These are phyloP conservation scores for Dryas integrifolia DNA, from an alignment of 331 rosid genomes.

Conservation along the genomic window DNA sequence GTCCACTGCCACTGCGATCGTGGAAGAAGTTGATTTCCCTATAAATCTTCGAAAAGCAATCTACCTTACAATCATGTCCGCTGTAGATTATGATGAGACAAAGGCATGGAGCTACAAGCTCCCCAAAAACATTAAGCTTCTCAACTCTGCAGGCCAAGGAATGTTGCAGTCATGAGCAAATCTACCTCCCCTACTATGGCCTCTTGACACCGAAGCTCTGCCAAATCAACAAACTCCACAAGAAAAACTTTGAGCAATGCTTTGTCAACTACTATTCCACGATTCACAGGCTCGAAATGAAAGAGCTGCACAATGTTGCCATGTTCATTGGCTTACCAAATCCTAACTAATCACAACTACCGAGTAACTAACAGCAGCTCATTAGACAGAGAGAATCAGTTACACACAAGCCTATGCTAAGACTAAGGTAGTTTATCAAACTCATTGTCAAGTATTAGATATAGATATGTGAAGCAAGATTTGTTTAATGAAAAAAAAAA, in stretches of 20 bases:
- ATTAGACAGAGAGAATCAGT: too few species aligned
- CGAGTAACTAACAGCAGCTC: too few species aligned
- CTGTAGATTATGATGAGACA: conserved; percentile 82
- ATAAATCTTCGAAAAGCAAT: conserved; percentile 78
- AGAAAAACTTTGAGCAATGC: conserved; percentile 88
- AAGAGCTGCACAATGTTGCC: conserved; percentile 74
- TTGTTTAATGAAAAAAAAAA: too few species aligned
- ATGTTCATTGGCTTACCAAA: conserved; percentile 44
- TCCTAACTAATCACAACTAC: too few species aligned
- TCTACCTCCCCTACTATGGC: conserved; percentile 88
- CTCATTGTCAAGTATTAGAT: too few species aligned
- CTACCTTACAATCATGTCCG: conserved; percentile 80
- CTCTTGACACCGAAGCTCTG: conserved; percentile 88
- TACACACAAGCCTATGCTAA: too few species aligned
- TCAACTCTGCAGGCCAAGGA: conserved; percentile 73
- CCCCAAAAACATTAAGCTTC: too few species aligned
- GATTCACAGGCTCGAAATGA: conserved; percentile 91
- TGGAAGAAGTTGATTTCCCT: too few species aligned
- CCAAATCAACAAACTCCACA: conserved; percentile 78
- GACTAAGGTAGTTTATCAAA: too few species aligned
- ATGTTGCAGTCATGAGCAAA: conserved; percentile 98
- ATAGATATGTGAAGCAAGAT: too few species aligned
- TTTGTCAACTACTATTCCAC: conserved; percentile 91
- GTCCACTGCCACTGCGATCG: too few species aligned
- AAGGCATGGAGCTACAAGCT: too few species aligned